These are phyloP conservation scores for Grigorovia humatica DNA, from an alignment of 805 yeast genomes.

Conservation along the genomic window DNA sequence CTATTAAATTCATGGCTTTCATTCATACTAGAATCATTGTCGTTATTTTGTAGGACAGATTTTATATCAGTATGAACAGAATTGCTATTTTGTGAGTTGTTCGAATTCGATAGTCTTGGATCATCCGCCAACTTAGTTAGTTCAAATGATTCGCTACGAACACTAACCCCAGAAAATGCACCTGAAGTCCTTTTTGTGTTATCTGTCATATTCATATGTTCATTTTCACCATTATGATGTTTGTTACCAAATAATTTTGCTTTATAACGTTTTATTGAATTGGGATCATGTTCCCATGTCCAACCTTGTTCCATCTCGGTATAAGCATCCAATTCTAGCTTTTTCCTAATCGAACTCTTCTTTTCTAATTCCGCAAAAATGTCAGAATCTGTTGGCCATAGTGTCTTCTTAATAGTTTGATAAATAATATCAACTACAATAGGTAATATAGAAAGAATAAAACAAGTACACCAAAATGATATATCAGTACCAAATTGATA, in stretches of 20 bases:
- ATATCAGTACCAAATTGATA: slow-evolving; percentile 67
- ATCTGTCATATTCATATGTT: neutral
- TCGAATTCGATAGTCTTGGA: neutral
- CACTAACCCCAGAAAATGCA: neutral
- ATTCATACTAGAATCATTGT: neutral
- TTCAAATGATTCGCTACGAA: neutral
- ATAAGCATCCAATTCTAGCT: slow-evolving; percentile 63
- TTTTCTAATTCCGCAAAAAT: slow-evolving; percentile 69
- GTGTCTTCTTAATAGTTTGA: slow-evolving; percentile 43
- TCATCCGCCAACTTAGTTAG: neutral
- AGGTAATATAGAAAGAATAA: slow-evolving; percentile 49
- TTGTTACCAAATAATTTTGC: slow-evolving; percentile 10
- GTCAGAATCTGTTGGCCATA: slow-evolving; percentile 67
- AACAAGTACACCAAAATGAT: slow-evolving; percentile 78
- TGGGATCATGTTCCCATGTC: slow-evolving; percentile 49
- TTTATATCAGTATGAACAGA: neutral
- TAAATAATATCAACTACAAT: slow-evolving; percentile 55
- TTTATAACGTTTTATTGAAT: slow-evolving; percentile 23
- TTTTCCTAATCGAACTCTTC: slow-evolving; percentile 51
- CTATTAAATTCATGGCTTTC: neutral
- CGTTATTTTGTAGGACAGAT: neutral
- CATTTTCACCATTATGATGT: neutral
- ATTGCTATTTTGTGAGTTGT: neutral
- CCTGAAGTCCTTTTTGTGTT: neutral
- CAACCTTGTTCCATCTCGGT: slow-evolving; percentile 70